These are phyloP conservation scores for Pythium aphanidermatum DNA, from an alignment of 352 stramenopile genomes.

Conservation along the genomic window DNA sequence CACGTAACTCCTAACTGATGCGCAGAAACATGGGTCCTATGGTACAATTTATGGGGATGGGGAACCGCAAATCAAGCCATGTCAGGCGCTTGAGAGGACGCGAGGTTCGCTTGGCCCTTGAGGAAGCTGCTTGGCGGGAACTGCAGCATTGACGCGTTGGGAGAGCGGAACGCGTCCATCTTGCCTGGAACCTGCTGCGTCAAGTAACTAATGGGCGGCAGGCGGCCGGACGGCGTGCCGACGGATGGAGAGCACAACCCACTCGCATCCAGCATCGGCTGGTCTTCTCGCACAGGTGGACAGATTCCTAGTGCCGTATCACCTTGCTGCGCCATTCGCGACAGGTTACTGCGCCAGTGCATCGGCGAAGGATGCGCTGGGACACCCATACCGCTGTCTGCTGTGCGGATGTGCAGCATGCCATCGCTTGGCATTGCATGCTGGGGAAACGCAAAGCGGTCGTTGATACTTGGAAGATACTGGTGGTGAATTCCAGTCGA, in stretches of 20 bases:
- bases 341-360: slow-evolving; percentile 17
- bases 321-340: slow-evolving; percentile 17
- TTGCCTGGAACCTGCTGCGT: slow-evolving; percentile 54
- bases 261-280: slow-evolving; percentile 7
- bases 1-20: slow-evolving; percentile 11
- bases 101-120: slow-evolving; percentile 17
- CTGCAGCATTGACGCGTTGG: slow-evolving; percentile 27
- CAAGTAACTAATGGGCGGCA: slow-evolving; percentile 74
- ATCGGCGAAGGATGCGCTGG: slow-evolving; percentile 13
- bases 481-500: not conserved
- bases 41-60: slow-evolving; percentile 15
- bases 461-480: not conserved
- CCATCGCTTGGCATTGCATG: not conserved
- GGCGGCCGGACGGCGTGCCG: slow-evolving; percentile 28
- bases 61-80: slow-evolving; percentile 30
- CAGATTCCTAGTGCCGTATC: not conserved
- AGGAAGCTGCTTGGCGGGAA: slow-evolving; percentile 53
- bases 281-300: not conserved
- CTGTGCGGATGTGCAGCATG: slow-evolving; percentile 14
- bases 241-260: slow-evolving; percentile 1
- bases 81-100: slow-evolving; percentile 36
- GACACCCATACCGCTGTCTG: not conserved
- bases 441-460: slow-evolving; percentile 10
- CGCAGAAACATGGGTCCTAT: slow-evolving; percentile 17
- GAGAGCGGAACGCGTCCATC: slow-evolving; percentile 50